Percentiles rank a stretch among this genome's conserved stretches.
phyloP scores from a whole-genome alignment of 805 yeast species.

The Metschnikowia gelsemii region DNA sequence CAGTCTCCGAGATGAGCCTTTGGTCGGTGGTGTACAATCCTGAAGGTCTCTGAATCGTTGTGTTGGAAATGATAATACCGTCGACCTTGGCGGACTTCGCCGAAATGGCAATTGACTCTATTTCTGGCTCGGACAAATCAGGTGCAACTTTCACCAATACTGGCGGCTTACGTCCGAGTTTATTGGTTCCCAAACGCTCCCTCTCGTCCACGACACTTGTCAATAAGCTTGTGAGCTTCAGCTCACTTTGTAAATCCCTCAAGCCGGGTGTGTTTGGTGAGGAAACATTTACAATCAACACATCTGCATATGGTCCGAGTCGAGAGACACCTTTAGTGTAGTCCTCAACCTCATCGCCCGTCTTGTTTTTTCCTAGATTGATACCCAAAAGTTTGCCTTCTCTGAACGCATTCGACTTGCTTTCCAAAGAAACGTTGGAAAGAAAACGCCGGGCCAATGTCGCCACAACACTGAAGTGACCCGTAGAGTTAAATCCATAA shows the following conservation, averaged over 20 bases:
- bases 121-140: slow-evolving; percentile 78
- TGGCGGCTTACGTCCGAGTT: slow-evolving; percentile 61
- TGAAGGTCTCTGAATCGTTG: slow-evolving; percentile 81
- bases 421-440: slow-evolving; percentile 4
- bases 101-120: slow-evolving; percentile 76
- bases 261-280: slow-evolving; percentile 97
- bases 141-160: slow-evolving; percentile 92
- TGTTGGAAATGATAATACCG: slow-evolving; percentile 90
- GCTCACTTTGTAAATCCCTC: slow-evolving; percentile 78
- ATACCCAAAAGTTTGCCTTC: slow-evolving; percentile 70
- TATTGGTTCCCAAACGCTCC: slow-evolving; percentile 44
- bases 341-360: slow-evolving; percentile 86
- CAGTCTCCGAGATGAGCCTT: slow-evolving; percentile 54
- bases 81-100: slow-evolving; percentile 77
- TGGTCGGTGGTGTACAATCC: slow-evolving; percentile 50
- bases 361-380: slow-evolving; percentile 89
- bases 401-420: slow-evolving; percentile 50
- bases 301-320: slow-evolving; percentile 84
- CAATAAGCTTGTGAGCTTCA: slow-evolving; percentile 66
- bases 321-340: slow-evolving; percentile 80
- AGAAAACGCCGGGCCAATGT: slow-evolving; percentile 62
- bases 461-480: slow-evolving; percentile 72
- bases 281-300: slow-evolving; percentile 85
- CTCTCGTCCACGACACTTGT: slow-evolving; percentile 68
- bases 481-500: slow-evolving; percentile 91